A percentile compares a stretch with the other conserved stretches of the same genome.
Evolutionary conservation across 306 rosid species (phyloP).

Genomic region (Vigna radiata): DNA sequence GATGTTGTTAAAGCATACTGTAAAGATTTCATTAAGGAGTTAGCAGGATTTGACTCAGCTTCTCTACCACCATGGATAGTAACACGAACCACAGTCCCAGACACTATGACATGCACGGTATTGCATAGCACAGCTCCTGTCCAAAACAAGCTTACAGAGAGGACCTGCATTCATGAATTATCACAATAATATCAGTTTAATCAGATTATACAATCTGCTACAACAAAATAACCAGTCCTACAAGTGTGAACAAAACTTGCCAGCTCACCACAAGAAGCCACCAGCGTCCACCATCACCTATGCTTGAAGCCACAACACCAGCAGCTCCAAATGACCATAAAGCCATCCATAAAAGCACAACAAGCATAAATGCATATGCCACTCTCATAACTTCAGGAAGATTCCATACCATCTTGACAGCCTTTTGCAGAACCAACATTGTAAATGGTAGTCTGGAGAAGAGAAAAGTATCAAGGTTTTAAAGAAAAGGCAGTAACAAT

Average conservation of each 20-base stretch:
- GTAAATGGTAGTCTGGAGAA: conserved; percentile 89
- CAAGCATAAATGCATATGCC: conserved; percentile 80
- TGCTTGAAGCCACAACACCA: conserved; percentile 95
- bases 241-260: conserved; percentile 74
- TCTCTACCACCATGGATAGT: conserved; percentile 82
- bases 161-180: conserved; percentile 64
- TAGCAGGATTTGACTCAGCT: conserved; percentile 66
- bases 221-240: conserved; percentile 42
- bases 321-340: conserved; percentile 99
- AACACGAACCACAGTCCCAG: conserved; percentile 91
- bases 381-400: conserved; percentile 86
- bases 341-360: conserved; percentile 87
- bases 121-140: conserved; percentile 96
- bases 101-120: conserved; percentile 89
- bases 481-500: not conserved
- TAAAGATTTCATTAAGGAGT: conserved; percentile 69
- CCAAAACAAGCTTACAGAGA: conserved; percentile 96
- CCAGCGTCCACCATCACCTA: conserved; percentile 94
- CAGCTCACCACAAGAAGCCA: conserved; percentile 99
- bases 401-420: conserved; percentile 92
- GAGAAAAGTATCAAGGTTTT: not conserved
- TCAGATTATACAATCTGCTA: conserved; percentile 28
- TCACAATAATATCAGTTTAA: conserved; percentile 42
- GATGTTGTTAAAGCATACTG: conserved; percentile 88
- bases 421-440: conserved; percentile 88